Conservation (phyloP, 345 rosid species). For the Gynandropsis gynandra region DNA sequence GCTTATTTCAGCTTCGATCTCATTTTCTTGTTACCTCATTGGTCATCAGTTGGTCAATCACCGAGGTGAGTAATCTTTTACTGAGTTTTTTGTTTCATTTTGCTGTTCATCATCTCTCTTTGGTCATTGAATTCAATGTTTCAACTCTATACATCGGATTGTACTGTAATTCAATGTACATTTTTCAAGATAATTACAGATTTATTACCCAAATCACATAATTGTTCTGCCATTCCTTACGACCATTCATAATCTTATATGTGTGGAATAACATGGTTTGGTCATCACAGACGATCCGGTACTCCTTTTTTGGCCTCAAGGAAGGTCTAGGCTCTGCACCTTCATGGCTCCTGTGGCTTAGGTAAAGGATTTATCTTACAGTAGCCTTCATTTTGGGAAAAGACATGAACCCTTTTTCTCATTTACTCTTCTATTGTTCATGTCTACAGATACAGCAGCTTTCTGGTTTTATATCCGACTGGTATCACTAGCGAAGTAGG, state of each 20-base stretch:
- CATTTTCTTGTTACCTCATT: slow-evolving; percentile 71
- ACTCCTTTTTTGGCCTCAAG: slow-evolving; percentile 87
- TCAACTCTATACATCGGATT: slow-evolving; percentile 2
- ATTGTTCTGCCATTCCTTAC: not conserved
- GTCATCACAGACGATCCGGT: slow-evolving; percentile 75
- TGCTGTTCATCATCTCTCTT: not conserved
- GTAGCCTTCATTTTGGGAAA: not conserved
- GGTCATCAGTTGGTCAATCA: slow-evolving; percentile 92
- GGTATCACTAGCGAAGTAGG: slow-evolving; percentile 97
- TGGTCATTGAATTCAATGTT: not conserved
- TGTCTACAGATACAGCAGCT: slow-evolving; percentile 73
- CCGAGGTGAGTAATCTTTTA: slow-evolving; percentile 50
- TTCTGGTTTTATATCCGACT: slow-evolving; percentile 62
- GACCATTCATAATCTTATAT: not conserved
- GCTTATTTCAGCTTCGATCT: slow-evolving; percentile 22
- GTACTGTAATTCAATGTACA: slow-evolving; percentile 1
- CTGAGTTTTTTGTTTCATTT: slow-evolving; percentile 5
- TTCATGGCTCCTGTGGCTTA: slow-evolving; percentile 93
- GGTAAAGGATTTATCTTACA: slow-evolving; percentile 34
- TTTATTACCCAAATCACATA: not conserved
- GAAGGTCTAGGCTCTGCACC: slow-evolving; percentile 83
- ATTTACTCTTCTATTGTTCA: not conserved
- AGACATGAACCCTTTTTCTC: slow-evolving; percentile 1
- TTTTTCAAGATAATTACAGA: no score
- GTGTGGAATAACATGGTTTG: no score